These are phyloP conservation scores for Teratosphaeria pseudoeucalypti DNA, from an alignment of 2,329 filamentous ascomycete genomes.

Conservation along the genomic window DNA sequence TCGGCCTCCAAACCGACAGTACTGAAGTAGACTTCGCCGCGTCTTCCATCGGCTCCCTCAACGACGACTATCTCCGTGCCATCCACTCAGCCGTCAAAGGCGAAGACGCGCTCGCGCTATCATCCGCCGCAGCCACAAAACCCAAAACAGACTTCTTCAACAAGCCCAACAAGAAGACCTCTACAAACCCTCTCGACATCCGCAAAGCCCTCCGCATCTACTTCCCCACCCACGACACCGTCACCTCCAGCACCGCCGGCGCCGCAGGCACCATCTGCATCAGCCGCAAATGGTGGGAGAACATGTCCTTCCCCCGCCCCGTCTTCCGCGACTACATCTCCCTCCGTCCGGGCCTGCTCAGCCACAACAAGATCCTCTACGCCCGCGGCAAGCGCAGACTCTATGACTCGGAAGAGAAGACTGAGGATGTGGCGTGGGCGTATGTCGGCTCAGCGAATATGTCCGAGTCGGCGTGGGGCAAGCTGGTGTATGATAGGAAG, in stretches of 20 bases:
- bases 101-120: conserved; percentile 13
- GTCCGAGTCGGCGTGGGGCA: conserved; percentile 89
- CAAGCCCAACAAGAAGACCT: conserved; percentile 3
- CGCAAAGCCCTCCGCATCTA: conserved; percentile 58
- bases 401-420: background rate
- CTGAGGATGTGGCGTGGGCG: conserved; percentile 51
- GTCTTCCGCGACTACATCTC: conserved; percentile 69
- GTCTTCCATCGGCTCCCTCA: conserved; percentile 73
- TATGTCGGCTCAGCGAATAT: conserved; percentile 89
- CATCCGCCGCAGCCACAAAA: conserved; percentile 6
- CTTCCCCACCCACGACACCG: conserved; percentile 65
- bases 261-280: conserved; percentile 75
- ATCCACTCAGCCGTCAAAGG: conserved; percentile 52
- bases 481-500: conserved; percentile 60
- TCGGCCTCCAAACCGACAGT: conserved; percentile 44
- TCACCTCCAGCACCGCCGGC: conserved; percentile 26
- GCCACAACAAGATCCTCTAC: conserved; percentile 65
- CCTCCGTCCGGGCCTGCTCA: conserved; percentile 58
- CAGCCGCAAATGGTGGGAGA: conserved; percentile 60
- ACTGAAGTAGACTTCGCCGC: conserved; percentile 54
- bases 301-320: conserved; percentile 56
- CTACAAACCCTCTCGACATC: conserved; percentile 23
- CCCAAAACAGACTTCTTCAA: conserved; percentile 18
- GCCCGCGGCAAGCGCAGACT: conserved; percentile 24
- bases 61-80: conserved; percentile 51